Evolutionary conservation across 139 green algal species (phyloP), one percentile per base, ranked within the genome.

Genomic region (Chlamydomonas asymmetrica): DNA sequence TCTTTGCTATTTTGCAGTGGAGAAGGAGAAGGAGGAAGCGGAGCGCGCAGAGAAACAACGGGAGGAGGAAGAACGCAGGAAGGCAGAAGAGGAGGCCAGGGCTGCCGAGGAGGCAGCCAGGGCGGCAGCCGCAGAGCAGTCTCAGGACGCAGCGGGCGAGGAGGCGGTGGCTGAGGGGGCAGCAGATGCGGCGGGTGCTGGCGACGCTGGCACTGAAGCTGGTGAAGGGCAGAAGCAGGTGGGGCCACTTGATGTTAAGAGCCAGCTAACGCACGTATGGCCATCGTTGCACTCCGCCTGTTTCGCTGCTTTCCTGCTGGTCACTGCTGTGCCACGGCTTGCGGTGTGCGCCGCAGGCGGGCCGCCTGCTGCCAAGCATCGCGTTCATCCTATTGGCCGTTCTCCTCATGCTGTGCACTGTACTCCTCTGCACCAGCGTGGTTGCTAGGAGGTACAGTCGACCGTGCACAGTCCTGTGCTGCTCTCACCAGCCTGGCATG

Each of bases 11-110:
- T n/a, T n/a, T n/a, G n/a, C n/a, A n/a, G n/a, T n/a, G 1, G 81
- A 88, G 27, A 71, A 84, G 57, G 82, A 48, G 2, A 40, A 67
- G 48, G 41, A 84, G 27, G 73, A 77, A 54, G 59, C 80, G 59
- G 75, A 83, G 34, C 49, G 82, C 34, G 32, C 52, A 27, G 38
- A 43, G 23, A 38, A 80, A 18, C 61, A 78, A 74, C 76, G 81
- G 83, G 50, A 64, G 50, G 48, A 10, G 23, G 66, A 57, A 43
- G 50, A 13, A 20, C 64, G 68, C 32, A 72, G 66, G 7, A 35
- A 77, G 34, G 50, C 29, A 16, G 50, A 79, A 61, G 76, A 67
- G 68, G 63, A 61, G 45, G 32, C 35, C 1, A 39, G 68, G 37
- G 59, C 38, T 7, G 82, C 61, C 27, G 63, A 71, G 48, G 62